phyloP scores from a whole-genome alignment of 305 asterid species.

The Rubia tinctorum region DNA sequence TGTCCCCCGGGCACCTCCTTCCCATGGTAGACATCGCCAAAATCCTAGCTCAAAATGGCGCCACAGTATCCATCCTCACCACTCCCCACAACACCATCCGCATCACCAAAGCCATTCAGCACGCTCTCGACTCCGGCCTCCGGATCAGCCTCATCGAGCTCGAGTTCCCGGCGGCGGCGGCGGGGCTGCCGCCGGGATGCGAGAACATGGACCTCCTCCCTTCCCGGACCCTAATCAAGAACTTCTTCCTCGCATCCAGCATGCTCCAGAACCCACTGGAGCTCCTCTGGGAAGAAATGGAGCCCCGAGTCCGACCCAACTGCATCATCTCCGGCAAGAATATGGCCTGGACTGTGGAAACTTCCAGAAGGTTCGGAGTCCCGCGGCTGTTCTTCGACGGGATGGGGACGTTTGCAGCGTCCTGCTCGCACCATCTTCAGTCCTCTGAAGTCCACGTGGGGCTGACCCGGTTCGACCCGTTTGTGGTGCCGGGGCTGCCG shows the following conservation, averaged over 20 bases:
- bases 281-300: constrained; percentile 19
- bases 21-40: constrained; percentile 42
- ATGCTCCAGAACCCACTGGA: constrained; percentile 37
- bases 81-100: constrained; percentile 33
- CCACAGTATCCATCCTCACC: constrained; percentile 26
- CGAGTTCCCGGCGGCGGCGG: constrained; percentile 27
- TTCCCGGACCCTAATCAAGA: constrained; percentile 15
- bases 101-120: constrained; percentile 19
- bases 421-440: constrained; percentile 27
- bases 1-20: constrained; percentile 44
- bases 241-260: constrained; percentile 32
- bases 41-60: constrained; percentile 29
- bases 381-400: constrained; percentile 51
- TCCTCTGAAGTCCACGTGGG: constrained; percentile 20
- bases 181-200: constrained; percentile 42
- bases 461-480: constrained; percentile 33
- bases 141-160: constrained; percentile 25
- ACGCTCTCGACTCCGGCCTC: constrained; percentile 27
- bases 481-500: constrained; percentile 42
- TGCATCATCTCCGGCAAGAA: constrained; percentile 46
- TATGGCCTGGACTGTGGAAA: constrained; percentile 36
- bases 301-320: constrained; percentile 35
- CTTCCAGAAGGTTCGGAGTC: constrained; percentile 26
- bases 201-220: constrained; percentile 43
- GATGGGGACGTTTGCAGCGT: constrained; percentile 36